Evolutionary conservation across 2,329 filamentous ascomycete species (phyloP).

Genomic region (Diaporthe sp.): DNA sequence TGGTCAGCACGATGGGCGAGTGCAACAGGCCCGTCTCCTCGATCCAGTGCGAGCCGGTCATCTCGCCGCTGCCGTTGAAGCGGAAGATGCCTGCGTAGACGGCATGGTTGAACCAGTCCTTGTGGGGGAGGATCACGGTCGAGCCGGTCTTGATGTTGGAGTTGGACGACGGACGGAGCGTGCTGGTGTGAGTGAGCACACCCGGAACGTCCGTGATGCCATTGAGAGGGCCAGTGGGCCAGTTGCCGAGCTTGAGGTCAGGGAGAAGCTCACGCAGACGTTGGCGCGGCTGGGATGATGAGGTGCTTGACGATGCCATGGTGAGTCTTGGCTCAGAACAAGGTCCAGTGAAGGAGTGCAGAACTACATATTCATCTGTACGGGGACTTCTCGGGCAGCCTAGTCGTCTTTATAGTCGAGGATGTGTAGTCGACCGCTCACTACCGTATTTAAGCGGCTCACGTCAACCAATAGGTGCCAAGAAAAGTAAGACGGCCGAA

Average conservation of each 20-base stretch:
- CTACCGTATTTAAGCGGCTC: background rate
- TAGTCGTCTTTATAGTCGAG: background rate
- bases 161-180: conserved; percentile 50
- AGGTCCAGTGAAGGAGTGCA: background rate
- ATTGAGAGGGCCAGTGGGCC: conserved; percentile 60
- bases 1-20: conserved; percentile 72
- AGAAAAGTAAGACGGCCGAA: conserved; percentile 19
- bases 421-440: background rate
- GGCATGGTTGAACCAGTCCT: conserved; percentile 59
- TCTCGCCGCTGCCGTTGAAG: conserved; percentile 75
- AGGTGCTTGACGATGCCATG: conserved; percentile 28
- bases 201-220: conserved; percentile 65
- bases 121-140: conserved; percentile 62
- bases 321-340: background rate
- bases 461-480: no score
- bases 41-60: conserved; percentile 73
- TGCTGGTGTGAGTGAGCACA: conserved; percentile 61
- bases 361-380: background rate
- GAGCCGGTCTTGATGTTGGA: conserved; percentile 61
- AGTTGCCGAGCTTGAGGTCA: conserved; percentile 58
- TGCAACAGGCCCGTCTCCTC: conserved; percentile 71
- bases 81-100: conserved; percentile 67
- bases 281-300: conserved; percentile 41
- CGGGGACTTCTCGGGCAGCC: background rate
- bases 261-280: conserved; percentile 61